Base-by-base conservation (phyloP, 192 early-diverging fungal genomes). In the Ramicandelaber brevisporus region DNA sequence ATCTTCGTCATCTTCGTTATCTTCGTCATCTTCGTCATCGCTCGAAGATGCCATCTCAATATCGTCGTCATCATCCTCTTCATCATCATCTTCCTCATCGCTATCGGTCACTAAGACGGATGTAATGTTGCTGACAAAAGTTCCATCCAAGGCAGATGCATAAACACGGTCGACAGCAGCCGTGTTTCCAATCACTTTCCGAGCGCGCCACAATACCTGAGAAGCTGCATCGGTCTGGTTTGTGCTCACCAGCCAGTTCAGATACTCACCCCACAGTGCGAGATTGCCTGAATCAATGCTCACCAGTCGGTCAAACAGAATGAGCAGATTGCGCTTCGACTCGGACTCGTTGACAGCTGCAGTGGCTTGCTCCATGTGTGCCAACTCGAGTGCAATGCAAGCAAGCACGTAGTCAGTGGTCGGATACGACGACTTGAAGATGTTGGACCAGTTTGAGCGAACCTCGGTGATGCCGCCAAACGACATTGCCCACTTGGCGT, bases 331-430 rank as follows among this genome's bases (percentile, higher is more conserved):
- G 16, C 39, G 30, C 12, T 33, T 30, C 2, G 31, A 10, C 1
- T 47, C 53, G 8, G 24, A 25, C 11, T 8, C 8, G 8, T 11
- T 11, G 11, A 9, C 8, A 25, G 24, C 11, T 8, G 8, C 11
- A 8, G 8, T 11, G 24, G 11, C 8, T 11, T 25, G 24, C 8
- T 11, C 11, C 8, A 25, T 25, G 24, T 25, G 24, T 8, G 11
- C 31, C 8, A 63, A 36, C 40, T 76, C 72, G 21, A 71, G 37
- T 30, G 54, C 48, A 21, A 76, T 27, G 36, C 72, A 73, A n/a
- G 50, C 35, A 32, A 53, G 50, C 41, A 59, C 69, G 39, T 76
- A 73, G 3, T 30, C 40, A 17, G 53, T 32, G 5, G 65, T 71
- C 6, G 72, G 70, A 33, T 63, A 68, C 14, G 62, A 58, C 20